These are phyloP conservation scores for Epichloe sibirici DNA, from an alignment of 2,329 filamentous ascomycete species.

Conservation along the genomic window DNA sequence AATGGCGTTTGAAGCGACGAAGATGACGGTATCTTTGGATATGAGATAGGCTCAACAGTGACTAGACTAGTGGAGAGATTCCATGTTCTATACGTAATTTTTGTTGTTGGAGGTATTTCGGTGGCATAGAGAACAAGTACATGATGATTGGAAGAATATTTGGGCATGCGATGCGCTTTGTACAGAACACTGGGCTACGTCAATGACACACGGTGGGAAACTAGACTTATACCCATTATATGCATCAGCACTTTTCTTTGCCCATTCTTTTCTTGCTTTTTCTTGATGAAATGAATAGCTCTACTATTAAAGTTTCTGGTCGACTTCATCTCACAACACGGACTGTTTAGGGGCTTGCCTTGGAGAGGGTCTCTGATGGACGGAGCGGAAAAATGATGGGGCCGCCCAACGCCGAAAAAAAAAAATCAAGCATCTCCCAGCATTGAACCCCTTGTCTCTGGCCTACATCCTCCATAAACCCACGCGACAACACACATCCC, in stretches of 20 bases:
- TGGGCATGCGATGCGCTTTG: not conserved
- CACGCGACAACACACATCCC: not conserved
- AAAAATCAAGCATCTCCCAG: not conserved
- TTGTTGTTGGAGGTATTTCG: not conserved
- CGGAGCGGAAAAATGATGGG: constrained; percentile 5
- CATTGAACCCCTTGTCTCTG: too few relatives aligned
- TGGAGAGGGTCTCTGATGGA: not conserved
- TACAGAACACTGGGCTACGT: not conserved
- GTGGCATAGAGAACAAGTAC: not conserved
- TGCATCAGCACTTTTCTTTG: not conserved
- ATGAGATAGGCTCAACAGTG: not conserved
- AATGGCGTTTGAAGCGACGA: not conserved
- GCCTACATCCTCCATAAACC: not conserved
- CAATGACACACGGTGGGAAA: not conserved
- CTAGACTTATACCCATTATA: not conserved
- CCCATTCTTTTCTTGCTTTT: too few relatives aligned
- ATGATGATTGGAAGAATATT: not conserved
- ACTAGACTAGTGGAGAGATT: not conserved
- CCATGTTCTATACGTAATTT: not conserved
- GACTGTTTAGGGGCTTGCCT: not conserved
- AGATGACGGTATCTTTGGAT: not conserved
- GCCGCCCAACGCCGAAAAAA: not conserved
- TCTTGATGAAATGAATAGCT: too few relatives aligned
- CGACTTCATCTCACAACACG: too few relatives aligned
- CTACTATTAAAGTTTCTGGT: too few relatives aligned